Base-by-base conservation (phyloP, 2,329 filamentous ascomycete genomes). In the Calonectria pauciramosa region DNA sequence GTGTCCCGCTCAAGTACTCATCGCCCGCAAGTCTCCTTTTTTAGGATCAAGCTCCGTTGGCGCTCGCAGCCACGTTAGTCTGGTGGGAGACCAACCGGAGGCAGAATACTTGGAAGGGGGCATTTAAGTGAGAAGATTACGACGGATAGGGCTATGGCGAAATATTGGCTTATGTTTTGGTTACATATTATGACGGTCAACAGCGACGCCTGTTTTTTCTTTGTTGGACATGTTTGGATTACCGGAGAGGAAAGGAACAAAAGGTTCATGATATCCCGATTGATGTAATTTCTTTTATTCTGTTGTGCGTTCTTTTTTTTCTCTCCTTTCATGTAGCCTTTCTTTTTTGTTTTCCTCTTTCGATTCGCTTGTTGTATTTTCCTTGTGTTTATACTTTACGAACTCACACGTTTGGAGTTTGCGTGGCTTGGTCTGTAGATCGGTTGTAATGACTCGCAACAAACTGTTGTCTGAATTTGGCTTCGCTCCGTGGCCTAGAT, bases 1-100 rank as follows among this genome's bases (percentile, higher is more conserved):
- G 56, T 98, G 94, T 83, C 96, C 96, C 13, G 97, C 97, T 9
- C 96, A 99, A 85, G 97, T 99, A 44, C 91, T 99, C 75, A 91
- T 98, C 54, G 94, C 94, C 79, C 83, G 86, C 64, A 83, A 87
- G 78, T 81, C 76, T 74, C 81, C 79, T 49, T 81, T 83, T 64
- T 88, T 88, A 44, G 88, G 89, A 8, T 87, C 86, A 13, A 91
- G 89, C 71, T 87, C 86, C 23, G 76, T 85, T 36, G 82, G 84
- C 71, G 85, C 84, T 38, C 85, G 84, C 28, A 86, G 84, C 72
- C 84, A 82, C 68, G 77, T 86, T 60, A 86, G 85, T 72, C 80
- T 85, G 23, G 84, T 84, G 68, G 83, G 84, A 2, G 84, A 86
- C 28, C 78, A 79, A 73, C 78, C 82, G 64, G 80, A 87, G 82